phyloP scores from a whole-genome alignment of 75 land plant species.

The Picea sitchensis region DNA sequence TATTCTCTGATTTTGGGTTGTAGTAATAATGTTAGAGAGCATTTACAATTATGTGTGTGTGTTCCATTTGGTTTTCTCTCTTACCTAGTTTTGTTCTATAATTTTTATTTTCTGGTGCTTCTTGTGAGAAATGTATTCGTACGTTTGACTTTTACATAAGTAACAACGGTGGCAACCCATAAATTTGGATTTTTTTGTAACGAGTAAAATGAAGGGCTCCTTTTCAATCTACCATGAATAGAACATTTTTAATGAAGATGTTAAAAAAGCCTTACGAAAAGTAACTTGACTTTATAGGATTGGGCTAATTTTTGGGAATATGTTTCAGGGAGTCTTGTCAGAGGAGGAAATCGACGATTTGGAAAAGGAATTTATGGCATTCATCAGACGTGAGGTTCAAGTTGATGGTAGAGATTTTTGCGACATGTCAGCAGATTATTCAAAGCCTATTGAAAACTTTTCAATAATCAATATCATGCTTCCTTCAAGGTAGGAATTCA shows the following conservation, averaged over 20 bases:
- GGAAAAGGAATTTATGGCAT: slow-evolving; percentile 39
- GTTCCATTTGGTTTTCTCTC: too few relatives aligned
- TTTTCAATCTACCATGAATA: background rate
- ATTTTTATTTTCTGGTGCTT: background rate
- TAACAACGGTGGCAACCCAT: background rate
- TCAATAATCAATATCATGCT: slow-evolving; percentile 50
- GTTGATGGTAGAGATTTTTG: slow-evolving; percentile 47
- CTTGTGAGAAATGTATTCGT: background rate
- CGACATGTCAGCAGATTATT: slow-evolving; percentile 47
- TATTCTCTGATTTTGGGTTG: too few relatives aligned
- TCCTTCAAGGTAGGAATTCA: slow-evolving; percentile 31
- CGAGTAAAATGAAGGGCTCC: background rate
- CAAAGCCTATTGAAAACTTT: slow-evolving; percentile 38
- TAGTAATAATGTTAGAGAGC: too few relatives aligned
- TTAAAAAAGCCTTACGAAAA: background rate
- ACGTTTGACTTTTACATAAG: background rate
- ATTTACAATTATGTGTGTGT: too few relatives aligned
- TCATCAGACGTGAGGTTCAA: slow-evolving; percentile 29
- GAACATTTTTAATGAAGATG: background rate
- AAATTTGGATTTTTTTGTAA: background rate
- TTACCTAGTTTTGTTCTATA: background rate
- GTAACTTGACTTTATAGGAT: background rate
- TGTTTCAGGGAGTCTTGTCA: slow-evolving; percentile 32
- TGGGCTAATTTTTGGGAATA: slow-evolving; percentile 3
- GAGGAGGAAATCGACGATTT: slow-evolving; percentile 33